Evolutionary conservation across 805 yeast species (phyloP), one percentile per base, ranked within the genome.

Genomic region (Ogataea nitratoaversa): DNA sequence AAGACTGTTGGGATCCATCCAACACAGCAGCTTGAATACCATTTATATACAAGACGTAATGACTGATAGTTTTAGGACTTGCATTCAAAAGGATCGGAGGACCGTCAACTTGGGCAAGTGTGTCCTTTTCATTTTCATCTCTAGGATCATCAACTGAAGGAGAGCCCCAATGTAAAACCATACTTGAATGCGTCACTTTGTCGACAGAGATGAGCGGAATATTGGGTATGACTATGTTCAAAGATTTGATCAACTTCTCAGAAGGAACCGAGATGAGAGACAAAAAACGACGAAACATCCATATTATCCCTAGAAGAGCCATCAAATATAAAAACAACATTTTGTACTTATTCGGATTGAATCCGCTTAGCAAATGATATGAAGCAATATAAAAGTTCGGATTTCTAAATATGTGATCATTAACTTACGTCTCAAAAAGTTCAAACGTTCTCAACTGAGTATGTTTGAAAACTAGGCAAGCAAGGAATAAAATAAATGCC

Each of bases 151-250:
- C 24, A n/a, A 27, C 25, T 8, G 34, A 28, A 6, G 41, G 50
- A 32, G 42, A 40, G 30, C 74, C 80, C 83, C 85, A 79, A 50
- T 77, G 84, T 24, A 79, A 42, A 19, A 67, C 68, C 29, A 76
- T 71, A 20, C 73, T 60, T 8, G 60, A 52, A 27, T 63, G 58
- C 5, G 74, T 67, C 35, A 79, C 70, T 47, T 71, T 68, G 50
- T 78, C 84, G 6, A 79, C 68, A 36, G 81, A 76, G 13, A 79
- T 63, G 34, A 62, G 58, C 3, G 83, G 82, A 7, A 74, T 65
- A 40, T 68, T 71, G 4, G 86, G 86, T 25, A 79, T 72, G 22
- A 71, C 72, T 17, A 78, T 67, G 46, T 70, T 68, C 30, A 79
- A 57, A 25, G 67, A 66, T 37, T 64, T 65, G 24, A 76, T 66